phyloP scores from a whole-genome alignment of 2,329 filamentous ascomycete species.

The Diaporthe sp. region DNA sequence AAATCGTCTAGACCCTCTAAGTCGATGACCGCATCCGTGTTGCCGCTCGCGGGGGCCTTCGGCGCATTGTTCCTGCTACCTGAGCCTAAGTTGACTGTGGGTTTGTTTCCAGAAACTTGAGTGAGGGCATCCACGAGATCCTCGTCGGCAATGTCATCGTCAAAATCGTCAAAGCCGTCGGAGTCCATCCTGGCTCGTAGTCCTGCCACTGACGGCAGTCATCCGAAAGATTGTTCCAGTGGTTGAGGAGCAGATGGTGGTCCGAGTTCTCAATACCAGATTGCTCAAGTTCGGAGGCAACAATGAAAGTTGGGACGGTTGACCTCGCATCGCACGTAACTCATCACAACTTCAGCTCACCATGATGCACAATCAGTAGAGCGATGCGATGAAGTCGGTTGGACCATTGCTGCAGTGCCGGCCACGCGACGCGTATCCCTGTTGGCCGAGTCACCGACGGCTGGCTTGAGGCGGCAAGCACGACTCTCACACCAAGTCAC shows the following conservation, averaged over 20 bases:
- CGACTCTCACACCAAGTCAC: slow-evolving; percentile 40
- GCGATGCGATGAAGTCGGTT: neutral
- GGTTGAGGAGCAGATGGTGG: neutral
- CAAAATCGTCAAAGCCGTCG: slow-evolving; percentile 77
- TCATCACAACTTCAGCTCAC: neutral
- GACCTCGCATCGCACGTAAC: neutral
- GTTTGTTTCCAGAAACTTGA: slow-evolving; percentile 55
- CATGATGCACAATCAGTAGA: neutral
- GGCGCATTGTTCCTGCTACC: neutral
- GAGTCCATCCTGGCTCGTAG: slow-evolving; percentile 60
- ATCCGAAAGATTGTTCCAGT: neutral
- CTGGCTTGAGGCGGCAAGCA: slow-evolving; percentile 18
- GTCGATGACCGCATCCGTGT: slow-evolving; percentile 50
- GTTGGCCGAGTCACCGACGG: neutral
- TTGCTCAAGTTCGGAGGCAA: neutral
- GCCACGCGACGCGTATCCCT: slow-evolving; percentile 40
- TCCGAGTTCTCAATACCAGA: neutral
- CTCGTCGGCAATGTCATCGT: slow-evolving; percentile 75
- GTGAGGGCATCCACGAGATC: slow-evolving; percentile 74
- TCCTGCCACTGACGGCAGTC: neutral
- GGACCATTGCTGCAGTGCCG: neutral
- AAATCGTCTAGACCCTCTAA: slow-evolving; percentile 62
- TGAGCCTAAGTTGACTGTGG: neutral
- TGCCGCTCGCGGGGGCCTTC: neutral
- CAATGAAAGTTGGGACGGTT: neutral